Conservation (phyloP, 306 rosid genomes). For the Quercus gilva region DNA sequence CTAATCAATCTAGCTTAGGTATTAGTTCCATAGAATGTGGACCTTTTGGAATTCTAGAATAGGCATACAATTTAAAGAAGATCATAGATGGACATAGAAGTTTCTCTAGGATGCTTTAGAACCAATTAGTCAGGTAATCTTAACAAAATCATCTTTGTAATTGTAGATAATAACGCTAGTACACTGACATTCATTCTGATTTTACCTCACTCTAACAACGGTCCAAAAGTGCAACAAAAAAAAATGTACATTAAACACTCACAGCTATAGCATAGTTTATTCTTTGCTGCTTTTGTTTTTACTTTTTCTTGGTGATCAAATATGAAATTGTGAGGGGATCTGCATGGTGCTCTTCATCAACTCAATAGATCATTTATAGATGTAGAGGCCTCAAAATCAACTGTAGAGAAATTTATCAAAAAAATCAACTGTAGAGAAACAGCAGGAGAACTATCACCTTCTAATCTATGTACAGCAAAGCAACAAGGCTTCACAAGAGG, state of each 20-base stretch:
- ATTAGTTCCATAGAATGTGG: neutral
- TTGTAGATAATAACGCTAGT: slow-evolving; percentile 20
- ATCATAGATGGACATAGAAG: slow-evolving; percentile 27
- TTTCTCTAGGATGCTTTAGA: slow-evolving; percentile 32
- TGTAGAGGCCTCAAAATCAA: too few species aligned
- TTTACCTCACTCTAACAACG: slow-evolving; percentile 19
- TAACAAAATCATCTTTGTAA: slow-evolving; percentile 28
- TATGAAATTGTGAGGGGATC: too few species aligned
- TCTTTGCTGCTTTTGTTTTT: neutral
- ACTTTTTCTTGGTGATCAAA: neutral
- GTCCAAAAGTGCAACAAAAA: slow-evolving; percentile 17
- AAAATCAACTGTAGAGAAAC: too few species aligned
- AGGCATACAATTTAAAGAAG: neutral
- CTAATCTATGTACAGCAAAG: too few species aligned
- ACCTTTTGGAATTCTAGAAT: slow-evolving; percentile 17
- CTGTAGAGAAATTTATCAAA: too few species aligned
- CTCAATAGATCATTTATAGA: too few species aligned
- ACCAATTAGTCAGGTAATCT: slow-evolving; percentile 34
- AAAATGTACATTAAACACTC: slow-evolving; percentile 25
- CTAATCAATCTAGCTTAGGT: slow-evolving; percentile 38
- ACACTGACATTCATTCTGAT: slow-evolving; percentile 17
- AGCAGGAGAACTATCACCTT: too few species aligned
- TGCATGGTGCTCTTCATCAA: too few species aligned
- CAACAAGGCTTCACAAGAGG: too few species aligned
- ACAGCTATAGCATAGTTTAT: neutral